Conservation (phyloP, 805 yeast species). For the Kluyveromyces wickerhamii region DNA sequence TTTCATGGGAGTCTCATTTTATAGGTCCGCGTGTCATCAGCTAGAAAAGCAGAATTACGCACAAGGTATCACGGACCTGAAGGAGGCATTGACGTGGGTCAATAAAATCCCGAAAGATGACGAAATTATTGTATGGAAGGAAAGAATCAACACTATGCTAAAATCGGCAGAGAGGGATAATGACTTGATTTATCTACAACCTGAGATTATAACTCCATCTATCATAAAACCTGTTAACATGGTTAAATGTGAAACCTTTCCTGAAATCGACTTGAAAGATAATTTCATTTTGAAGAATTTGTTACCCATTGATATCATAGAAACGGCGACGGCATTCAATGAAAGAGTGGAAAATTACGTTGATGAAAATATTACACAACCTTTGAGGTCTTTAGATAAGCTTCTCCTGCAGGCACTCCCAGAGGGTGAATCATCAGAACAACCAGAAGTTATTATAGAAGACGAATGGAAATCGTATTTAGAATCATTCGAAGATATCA, state of each 20-base stretch:
- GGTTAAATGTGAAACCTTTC: constrained; percentile 42
- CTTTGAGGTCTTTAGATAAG: constrained; percentile 40
- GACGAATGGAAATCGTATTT: constrained; percentile 51
- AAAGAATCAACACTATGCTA: constrained; percentile 38
- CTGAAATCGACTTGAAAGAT: constrained; percentile 24
- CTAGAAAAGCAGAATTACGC: constrained; percentile 45
- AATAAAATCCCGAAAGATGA: constrained; percentile 36
- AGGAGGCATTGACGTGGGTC: constrained; percentile 31
- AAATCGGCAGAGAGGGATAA: constrained; percentile 66
- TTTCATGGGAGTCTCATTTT: constrained; percentile 64
- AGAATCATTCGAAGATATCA: constrained; percentile 47
- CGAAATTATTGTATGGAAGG: constrained; percentile 36
- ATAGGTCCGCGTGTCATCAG: constrained; percentile 44
- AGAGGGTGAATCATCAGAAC: constrained; percentile 48
- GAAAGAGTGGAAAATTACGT: constrained; percentile 57
- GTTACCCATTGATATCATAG: constrained; percentile 59
- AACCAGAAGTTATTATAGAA: constrained; percentile 51
- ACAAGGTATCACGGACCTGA: constrained; percentile 49
- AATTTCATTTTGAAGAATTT: constrained; percentile 42
- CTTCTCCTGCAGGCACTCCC: constrained; percentile 38
- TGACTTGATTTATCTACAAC: constrained; percentile 65
- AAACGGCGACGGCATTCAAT: constrained; percentile 56
- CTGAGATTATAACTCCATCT: constrained; percentile 45
- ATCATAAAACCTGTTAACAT: constrained; percentile 43
- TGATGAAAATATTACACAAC: constrained; percentile 36